Base-by-base conservation (phyloP, 169 alveolate species). In the Plasmodium reichenowi region DNA sequence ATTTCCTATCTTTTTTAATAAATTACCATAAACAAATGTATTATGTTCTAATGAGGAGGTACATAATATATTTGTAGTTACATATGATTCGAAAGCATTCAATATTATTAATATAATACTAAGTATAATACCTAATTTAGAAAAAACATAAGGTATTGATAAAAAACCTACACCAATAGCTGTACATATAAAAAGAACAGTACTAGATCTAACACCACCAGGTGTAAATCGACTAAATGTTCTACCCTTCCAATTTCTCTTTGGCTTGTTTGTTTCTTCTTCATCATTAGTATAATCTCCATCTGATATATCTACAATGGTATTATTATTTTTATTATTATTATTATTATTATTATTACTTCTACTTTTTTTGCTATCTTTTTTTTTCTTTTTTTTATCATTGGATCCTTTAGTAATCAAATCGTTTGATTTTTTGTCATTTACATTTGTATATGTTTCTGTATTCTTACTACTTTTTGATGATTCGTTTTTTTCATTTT, bases 181-280 rank as follows among this genome's bases (percentile, higher is more conserved):
- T 66, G 89, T 80, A 26, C 89, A 80, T 80, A 80, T 38, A 38
- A 80, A 80, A 24, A 80, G 29, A 7, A 80, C 89, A 10, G 89
- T 80, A 48, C 89, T 80, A 50, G 89, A 64, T 26, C 89, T 67
- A 66, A 80, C 89, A 24, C 89, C 89, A 17, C 89, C 89, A 38
- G 89, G 89, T 24, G 89, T 80, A 47, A 80, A 80, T 15, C 66
- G 83, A 54, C 89, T 67, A 67, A 80, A 80, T 66, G 89, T 56
- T 80, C 89, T 80, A 45, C 63, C 47, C 26, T 80, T 26, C 89
- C 89, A 80, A 29, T 66, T 80, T 67, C 45, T 80, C 56, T 80
- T 80, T 45, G 43, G 43, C 7, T 26, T 80, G 10, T 66, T 67
- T 80, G 8, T 67, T 56, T 17, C 48, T 29, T 17, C 62, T 64